phyloP scores from a whole-genome alignment of 1,284 basidiomycete species.

The Schizopora paradoxa region DNA sequence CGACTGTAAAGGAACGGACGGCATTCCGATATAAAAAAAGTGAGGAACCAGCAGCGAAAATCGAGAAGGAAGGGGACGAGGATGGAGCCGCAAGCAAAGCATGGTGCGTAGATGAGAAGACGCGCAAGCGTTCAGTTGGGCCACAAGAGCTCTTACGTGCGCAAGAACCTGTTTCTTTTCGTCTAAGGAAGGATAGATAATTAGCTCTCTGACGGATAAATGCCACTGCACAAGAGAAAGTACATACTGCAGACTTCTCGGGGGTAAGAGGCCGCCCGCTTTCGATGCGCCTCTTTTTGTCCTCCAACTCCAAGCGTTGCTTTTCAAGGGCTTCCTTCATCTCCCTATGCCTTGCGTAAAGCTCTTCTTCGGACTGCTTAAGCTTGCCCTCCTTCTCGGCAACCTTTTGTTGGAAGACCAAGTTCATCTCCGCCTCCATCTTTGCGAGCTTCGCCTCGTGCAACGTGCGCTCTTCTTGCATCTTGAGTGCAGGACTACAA shows the following conservation, averaged over 20 bases:
- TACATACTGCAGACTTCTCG: conserved; percentile 75
- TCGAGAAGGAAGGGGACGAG: conserved; percentile 5
- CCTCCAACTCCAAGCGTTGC: conserved; percentile 91
- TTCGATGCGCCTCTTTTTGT: conserved; percentile 97
- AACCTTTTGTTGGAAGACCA: conserved; percentile 99
- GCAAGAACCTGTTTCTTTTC: conserved; percentile 74
- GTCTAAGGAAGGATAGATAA: conserved; percentile 37
- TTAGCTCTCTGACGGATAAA: background rate
- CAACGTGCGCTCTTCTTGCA: conserved; percentile 90
- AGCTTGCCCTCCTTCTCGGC: conserved; percentile 97
- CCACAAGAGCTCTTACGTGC: conserved; percentile 39
- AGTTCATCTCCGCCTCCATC: conserved; percentile 99
- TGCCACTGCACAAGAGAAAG: conserved; percentile 4
- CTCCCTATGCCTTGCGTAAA: conserved; percentile 95
- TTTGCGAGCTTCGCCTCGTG: conserved; percentile 95
- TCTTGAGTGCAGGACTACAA: conserved; percentile 82
- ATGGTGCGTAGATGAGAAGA: conserved; percentile 7
- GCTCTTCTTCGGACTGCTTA: conserved; percentile 96
- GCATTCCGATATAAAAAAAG: conserved; percentile 12
- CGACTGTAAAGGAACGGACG: conserved; percentile 17
- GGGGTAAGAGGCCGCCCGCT: conserved; percentile 91
- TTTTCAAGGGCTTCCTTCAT: conserved; percentile 99
- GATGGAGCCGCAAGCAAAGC: conserved; percentile 9
- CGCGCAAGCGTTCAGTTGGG: background rate
- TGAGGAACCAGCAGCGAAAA: conserved; percentile 3